These are phyloP conservation scores for Penicillium frequentans DNA, from an alignment of 2,329 filamentous ascomycete genomes.

Conservation along the genomic window DNA sequence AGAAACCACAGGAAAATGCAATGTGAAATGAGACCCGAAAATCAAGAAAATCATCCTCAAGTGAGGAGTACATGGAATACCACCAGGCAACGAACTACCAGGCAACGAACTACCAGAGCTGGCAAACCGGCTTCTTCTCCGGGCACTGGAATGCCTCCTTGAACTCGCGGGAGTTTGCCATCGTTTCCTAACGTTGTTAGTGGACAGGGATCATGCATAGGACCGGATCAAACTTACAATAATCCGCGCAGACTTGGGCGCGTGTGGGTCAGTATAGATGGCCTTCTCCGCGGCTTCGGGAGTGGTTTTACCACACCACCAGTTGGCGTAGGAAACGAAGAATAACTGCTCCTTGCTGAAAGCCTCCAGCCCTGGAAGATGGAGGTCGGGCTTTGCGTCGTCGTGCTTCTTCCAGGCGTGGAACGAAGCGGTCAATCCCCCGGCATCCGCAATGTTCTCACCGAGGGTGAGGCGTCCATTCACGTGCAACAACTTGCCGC, in stretches of 20 bases:
- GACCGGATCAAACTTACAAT: constrained; percentile 30
- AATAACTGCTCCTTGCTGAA: constrained; percentile 70
- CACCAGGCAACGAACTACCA: constrained; percentile 36
- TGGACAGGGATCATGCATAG: neutral
- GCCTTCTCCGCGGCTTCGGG: constrained; percentile 58
- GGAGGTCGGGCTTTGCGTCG: constrained; percentile 50
- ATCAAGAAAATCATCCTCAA: neutral
- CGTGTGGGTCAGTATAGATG: constrained; percentile 65
- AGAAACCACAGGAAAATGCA: neutral
- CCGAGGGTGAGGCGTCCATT: constrained; percentile 64
- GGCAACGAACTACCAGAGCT: constrained; percentile 61
- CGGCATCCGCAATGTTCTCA: constrained; percentile 72
- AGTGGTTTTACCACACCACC: constrained; percentile 66
- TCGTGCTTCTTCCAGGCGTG: constrained; percentile 65
- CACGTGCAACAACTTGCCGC: constrained; percentile 59
- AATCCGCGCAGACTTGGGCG: constrained; percentile 63
- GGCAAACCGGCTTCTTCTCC: constrained; percentile 64
- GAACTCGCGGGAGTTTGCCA: constrained; percentile 68
- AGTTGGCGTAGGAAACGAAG: constrained; percentile 64
- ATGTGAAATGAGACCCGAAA: neutral
- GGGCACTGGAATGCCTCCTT: constrained; percentile 67
- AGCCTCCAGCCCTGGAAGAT: constrained; percentile 60
- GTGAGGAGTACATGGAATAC: neutral
- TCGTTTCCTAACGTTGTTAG: constrained; percentile 48
- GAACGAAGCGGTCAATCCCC: constrained; percentile 63